A percentile compares a stretch with the other conserved stretches of the same genome.
Conservation (phyloP, 441 rosid species). For the Gossypium armourianum region DNA sequence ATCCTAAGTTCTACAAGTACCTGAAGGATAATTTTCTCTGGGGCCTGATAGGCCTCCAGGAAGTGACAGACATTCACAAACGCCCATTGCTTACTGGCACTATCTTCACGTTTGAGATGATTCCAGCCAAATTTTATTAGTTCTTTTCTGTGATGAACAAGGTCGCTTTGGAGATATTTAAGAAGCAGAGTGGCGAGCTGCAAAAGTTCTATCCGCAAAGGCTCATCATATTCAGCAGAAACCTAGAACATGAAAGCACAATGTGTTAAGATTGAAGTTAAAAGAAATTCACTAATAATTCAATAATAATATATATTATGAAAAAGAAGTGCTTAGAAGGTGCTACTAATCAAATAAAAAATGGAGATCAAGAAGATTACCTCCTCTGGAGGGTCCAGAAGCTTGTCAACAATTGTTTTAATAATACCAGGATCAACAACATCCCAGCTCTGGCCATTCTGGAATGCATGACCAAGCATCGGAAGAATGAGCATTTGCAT, state of each 20-base stretch:
- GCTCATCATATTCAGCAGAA: slow-evolving; percentile 96
- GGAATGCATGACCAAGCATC: slow-evolving; percentile 89
- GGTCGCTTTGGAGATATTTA: slow-evolving; percentile 86
- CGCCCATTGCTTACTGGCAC: slow-evolving; percentile 99
- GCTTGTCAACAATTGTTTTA: slow-evolving; percentile 89
- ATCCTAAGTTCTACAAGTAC: slow-evolving; percentile 26
- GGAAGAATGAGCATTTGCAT: slow-evolving; percentile 99
- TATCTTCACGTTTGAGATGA: slow-evolving; percentile 98
- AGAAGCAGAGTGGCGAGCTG: slow-evolving; percentile 96
- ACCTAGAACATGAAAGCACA: slow-evolving; percentile 37
- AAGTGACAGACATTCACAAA: slow-evolving; percentile 99
- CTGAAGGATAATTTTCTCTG: slow-evolving; percentile 98
- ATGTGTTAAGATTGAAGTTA: slow-evolving; percentile 9
- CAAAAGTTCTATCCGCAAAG: slow-evolving; percentile 95
- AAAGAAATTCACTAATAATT: slow-evolving; percentile 8
- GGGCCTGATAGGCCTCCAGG: slow-evolving; percentile 98
- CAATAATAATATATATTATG: slow-evolving; percentile 2
- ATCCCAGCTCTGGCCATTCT: slow-evolving; percentile 80
- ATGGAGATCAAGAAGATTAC: slow-evolving; percentile 25
- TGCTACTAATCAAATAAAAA: slow-evolving; percentile 4
- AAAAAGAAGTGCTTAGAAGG: not conserved
- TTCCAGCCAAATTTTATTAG: slow-evolving; percentile 99
- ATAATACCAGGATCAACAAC: slow-evolving; percentile 77
- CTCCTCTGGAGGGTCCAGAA: slow-evolving; percentile 99
- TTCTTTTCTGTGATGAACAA: slow-evolving; percentile 94